These are phyloP conservation scores for Carex cristatella DNA, from an alignment of 176 grass and related monocot genomes.

Conservation along the genomic window DNA sequence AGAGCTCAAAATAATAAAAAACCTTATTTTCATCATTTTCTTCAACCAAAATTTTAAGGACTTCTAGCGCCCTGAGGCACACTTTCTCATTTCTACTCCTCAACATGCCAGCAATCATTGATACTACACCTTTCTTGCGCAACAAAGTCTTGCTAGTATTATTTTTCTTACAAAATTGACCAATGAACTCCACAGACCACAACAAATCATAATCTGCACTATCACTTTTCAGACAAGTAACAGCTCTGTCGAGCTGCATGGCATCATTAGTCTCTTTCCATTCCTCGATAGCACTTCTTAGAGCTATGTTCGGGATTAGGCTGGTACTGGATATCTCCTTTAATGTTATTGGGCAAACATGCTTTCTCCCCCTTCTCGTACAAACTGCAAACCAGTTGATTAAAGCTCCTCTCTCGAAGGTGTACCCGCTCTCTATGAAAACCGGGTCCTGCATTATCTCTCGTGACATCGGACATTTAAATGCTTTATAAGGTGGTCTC, in stretches of 20 bases:
- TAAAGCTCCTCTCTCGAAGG: conserved; percentile 15
- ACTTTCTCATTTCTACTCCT: conserved; percentile 56
- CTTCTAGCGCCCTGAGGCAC: conserved; percentile 41
- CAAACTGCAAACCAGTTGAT: conserved; percentile 13
- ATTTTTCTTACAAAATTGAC: conserved; percentile 35
- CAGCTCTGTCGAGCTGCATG: not conserved
- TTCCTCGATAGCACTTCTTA: conserved; percentile 19
- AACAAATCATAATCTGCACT: conserved; percentile 16
- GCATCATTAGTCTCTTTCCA: conserved; percentile 27
- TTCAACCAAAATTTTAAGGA: conserved; percentile 35
- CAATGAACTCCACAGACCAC: conserved; percentile 30
- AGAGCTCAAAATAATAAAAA: not conserved
- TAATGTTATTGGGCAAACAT: conserved; percentile 18
- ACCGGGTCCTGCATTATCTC: conserved; percentile 21
- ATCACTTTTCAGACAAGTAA: not conserved
- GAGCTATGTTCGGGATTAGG: conserved; percentile 3
- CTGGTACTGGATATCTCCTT: conserved; percentile 7
- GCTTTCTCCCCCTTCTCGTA: conserved; percentile 6
- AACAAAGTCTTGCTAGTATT: conserved; percentile 31
- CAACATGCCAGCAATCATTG: conserved; percentile 25
- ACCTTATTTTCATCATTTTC: conserved; percentile 54
- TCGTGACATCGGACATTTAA: conserved; percentile 4
- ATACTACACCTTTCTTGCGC: conserved; percentile 40
- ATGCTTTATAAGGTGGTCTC: conserved; percentile 15
- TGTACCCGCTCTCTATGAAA: conserved; percentile 21